These are phyloP conservation scores for Nidula microcarpa DNA, from an alignment of 768 basidiomycete genomes.

Conservation along the genomic window DNA sequence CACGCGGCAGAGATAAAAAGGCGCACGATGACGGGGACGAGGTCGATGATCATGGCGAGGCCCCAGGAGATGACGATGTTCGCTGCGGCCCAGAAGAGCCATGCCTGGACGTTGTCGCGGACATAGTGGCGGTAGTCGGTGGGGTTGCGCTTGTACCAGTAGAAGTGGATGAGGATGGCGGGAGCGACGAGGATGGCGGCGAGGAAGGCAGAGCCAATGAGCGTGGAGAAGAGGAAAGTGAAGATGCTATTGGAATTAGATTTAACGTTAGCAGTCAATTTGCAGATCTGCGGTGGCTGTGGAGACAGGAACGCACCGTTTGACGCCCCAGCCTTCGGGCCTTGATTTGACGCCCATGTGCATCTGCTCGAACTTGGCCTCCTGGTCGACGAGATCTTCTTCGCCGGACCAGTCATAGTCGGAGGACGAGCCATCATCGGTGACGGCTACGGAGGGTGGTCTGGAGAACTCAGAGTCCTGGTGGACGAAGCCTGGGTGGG, in stretches of 20 bases:
- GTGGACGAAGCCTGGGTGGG: slow-evolving; percentile 13
- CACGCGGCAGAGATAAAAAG: slow-evolving; percentile 56
- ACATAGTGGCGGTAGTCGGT: slow-evolving; percentile 55
- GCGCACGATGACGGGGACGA: slow-evolving; percentile 55
- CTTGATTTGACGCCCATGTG: slow-evolving; percentile 46
- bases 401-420: slow-evolving; percentile 81
- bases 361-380: slow-evolving; percentile 59
- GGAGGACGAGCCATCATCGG: slow-evolving; percentile 58
- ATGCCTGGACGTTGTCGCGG: slow-evolving; percentile 65
- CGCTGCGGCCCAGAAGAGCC: slow-evolving; percentile 80
- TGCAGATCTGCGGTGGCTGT: not conserved
- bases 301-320: slow-evolving; percentile 35
- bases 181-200: slow-evolving; percentile 59
- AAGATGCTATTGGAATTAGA: slow-evolving; percentile 39
- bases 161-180: slow-evolving; percentile 62
- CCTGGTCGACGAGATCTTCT: slow-evolving; percentile 70
- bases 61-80: slow-evolving; percentile 80
- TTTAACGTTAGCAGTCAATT: slow-evolving; percentile 1
- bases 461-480: slow-evolving; percentile 27
- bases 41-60: slow-evolving; percentile 68
- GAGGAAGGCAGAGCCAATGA: slow-evolving; percentile 69
- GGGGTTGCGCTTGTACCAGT: slow-evolving; percentile 64
- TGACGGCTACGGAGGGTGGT: slow-evolving; percentile 43
- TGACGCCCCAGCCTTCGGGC: slow-evolving; percentile 46
- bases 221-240: slow-evolving; percentile 63